These are phyloP conservation scores for Aspergillus thermomutatus DNA, from an alignment of 2,329 filamentous ascomycete species.

Conservation along the genomic window DNA sequence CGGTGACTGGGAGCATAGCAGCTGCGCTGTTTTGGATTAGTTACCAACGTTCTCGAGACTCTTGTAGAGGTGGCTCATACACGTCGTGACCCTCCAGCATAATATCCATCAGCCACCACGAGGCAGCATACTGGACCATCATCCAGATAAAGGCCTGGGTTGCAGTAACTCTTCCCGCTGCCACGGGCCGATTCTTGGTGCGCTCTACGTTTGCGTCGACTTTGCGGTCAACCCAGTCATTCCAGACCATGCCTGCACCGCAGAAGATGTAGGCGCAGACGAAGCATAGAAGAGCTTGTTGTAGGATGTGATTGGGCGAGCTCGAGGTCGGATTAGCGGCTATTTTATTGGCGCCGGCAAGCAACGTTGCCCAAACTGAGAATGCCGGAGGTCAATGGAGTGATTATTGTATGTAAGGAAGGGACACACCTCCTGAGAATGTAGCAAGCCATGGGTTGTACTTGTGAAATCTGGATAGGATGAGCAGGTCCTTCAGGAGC, in stretches of 20 bases:
- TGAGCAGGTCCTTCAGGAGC: constrained; percentile 1
- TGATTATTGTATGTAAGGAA: not conserved
- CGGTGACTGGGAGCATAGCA: constrained; percentile 6
- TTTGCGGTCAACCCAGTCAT: constrained; percentile 28
- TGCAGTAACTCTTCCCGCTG: constrained; percentile 20
- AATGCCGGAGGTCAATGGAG: not conserved
- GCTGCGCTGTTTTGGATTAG: not conserved
- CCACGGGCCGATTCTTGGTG: constrained; percentile 27
- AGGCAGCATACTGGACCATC: constrained; percentile 2
- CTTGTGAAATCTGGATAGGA: constrained; percentile 5
- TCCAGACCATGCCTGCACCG: constrained; percentile 31
- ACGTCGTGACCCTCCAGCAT: not conserved
- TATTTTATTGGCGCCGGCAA: constrained; percentile 1
- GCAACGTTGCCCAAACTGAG: constrained; percentile 3
- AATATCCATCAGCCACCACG: not conserved
- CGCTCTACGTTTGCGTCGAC: constrained; percentile 26
- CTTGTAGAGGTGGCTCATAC: not conserved
- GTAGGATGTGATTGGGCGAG: constrained; percentile 12
- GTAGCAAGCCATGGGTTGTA: constrained; percentile 5
- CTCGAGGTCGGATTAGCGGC: not conserved
- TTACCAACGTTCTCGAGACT: not conserved
- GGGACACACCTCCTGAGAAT: constrained; percentile 1
- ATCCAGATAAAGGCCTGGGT: constrained; percentile 18
- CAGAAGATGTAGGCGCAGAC: constrained; percentile 23
- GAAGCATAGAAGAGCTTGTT: constrained; percentile 20